Percentiles rank a stretch among this genome's conserved stretches.
phyloP scores from a whole-genome alignment of 2,329 filamentous ascomycete genomes.

The Whalleya microplaca region DNA sequence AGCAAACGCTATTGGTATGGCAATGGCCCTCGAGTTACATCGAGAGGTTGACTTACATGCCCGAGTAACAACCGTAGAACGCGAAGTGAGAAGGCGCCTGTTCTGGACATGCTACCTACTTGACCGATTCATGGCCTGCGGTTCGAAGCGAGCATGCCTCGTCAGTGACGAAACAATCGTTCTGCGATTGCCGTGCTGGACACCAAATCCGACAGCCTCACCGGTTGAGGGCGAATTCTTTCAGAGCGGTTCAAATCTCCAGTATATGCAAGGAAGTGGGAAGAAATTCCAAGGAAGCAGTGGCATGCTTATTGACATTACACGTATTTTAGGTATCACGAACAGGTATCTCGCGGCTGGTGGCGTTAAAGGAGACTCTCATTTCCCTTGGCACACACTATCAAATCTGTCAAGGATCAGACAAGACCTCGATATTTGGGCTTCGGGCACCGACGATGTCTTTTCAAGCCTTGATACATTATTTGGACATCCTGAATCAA shows the following conservation, averaged over 20 bases:
- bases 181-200: constrained; percentile 76
- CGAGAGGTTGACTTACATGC: constrained; percentile 70
- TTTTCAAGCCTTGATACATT: constrained; percentile 76
- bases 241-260: constrained; percentile 75
- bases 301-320: constrained; percentile 83
- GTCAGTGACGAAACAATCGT: constrained; percentile 77
- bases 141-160: constrained; percentile 80
- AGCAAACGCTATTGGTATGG: constrained; percentile 82
- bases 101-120: constrained; percentile 91
- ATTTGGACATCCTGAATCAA: constrained; percentile 79
- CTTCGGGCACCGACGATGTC: constrained; percentile 76
- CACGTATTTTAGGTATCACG: constrained; percentile 78
- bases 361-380: constrained; percentile 85
- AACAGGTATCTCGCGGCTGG: constrained; percentile 84
- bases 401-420: constrained; percentile 86
- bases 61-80: constrained; percentile 67
- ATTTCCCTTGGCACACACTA: constrained; percentile 88
- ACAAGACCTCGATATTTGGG: constrained; percentile 84
- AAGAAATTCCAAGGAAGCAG: constrained; percentile 76
- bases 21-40: constrained; percentile 79
- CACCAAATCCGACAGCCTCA: constrained; percentile 61
- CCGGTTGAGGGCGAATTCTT: constrained; percentile 80
- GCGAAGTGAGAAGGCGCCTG: constrained; percentile 76
- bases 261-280: constrained; percentile 69
- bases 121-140: constrained; percentile 81